Evolutionary conservation across 2,329 filamentous ascomycete species (phyloP).

Genomic region (Coniochaeta sp.): DNA sequence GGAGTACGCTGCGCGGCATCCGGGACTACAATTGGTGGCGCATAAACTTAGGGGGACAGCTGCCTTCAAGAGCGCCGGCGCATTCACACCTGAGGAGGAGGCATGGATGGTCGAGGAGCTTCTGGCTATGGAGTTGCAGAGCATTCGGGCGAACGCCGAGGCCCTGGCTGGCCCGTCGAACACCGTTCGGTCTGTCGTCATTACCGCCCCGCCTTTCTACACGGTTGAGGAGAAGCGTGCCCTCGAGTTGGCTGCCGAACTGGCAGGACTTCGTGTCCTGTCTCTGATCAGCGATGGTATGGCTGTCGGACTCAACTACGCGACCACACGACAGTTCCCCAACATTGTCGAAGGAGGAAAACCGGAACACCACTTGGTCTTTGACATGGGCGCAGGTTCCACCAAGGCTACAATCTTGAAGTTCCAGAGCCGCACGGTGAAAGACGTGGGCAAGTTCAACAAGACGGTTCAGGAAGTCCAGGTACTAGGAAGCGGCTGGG

Average conservation of each 20-base stretch:
- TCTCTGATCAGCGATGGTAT: constrained; percentile 82
- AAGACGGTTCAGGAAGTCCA: constrained; percentile 96
- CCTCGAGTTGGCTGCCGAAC: constrained; percentile 71
- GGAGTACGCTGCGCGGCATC: constrained; percentile 69
- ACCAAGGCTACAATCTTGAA: constrained; percentile 83
- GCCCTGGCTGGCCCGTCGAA: constrained; percentile 67
- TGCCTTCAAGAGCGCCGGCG: constrained; percentile 69
- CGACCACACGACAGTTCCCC: constrained; percentile 83
- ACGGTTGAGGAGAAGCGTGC: constrained; percentile 85
- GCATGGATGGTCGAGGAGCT: constrained; percentile 82
- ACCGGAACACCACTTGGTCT: constrained; percentile 87
- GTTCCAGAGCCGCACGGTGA: constrained; percentile 83
- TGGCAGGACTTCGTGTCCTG: constrained; percentile 82
- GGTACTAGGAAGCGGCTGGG: constrained; percentile 80
- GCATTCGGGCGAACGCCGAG: constrained; percentile 84
- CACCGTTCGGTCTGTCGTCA: constrained; percentile 70
- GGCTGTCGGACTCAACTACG: constrained; percentile 92
- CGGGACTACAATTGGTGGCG: constrained; percentile 62
- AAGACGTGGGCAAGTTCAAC: constrained; percentile 88
- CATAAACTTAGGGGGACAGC: constrained; percentile 58
- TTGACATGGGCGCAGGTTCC: constrained; percentile 96
- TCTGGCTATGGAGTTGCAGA: constrained; percentile 92
- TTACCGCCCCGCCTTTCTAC: constrained; percentile 87
- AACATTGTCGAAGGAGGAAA: constrained; percentile 74
- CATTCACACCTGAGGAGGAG: constrained; percentile 54